Evolutionary conservation across 108 stramenopile species (phyloP).

Genomic region (Bacterosira constricta): DNA sequence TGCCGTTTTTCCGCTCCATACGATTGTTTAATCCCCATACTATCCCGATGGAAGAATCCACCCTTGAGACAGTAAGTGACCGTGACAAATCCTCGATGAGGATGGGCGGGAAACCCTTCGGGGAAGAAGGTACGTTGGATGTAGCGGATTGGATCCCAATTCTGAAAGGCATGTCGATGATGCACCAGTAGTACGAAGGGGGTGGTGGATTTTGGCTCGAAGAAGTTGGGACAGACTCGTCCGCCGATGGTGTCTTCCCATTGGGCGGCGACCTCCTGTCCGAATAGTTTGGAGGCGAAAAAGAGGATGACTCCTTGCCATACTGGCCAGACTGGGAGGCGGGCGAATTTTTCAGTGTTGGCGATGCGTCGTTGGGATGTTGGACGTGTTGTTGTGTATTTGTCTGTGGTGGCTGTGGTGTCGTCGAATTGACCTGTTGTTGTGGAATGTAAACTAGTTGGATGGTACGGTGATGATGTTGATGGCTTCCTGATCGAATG

Average conservation of each 20-base stretch:
- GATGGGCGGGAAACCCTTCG: slow-evolving; percentile 89
- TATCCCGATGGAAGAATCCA: slow-evolving; percentile 86
- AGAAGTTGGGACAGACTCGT: slow-evolving; percentile 83
- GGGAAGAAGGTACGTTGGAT: slow-evolving; percentile 68
- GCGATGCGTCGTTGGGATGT: slow-evolving; percentile 27
- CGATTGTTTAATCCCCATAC: slow-evolving; percentile 62
- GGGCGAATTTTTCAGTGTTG: slow-evolving; percentile 58
- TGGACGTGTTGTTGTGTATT: too few species aligned
- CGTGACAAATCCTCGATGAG: slow-evolving; percentile 87
- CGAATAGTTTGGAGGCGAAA: slow-evolving; percentile 56
- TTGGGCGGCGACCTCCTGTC: slow-evolving; percentile 49
- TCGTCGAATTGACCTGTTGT: not conserved
- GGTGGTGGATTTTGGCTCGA: slow-evolving; percentile 47
- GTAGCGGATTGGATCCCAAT: slow-evolving; percentile 71
- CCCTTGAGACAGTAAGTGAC: slow-evolving; percentile 80
- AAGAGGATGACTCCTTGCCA: slow-evolving; percentile 74
- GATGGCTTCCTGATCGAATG: not conserved
- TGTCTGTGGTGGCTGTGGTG: not conserved
- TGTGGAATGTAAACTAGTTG: not conserved
- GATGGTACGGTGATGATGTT: not conserved
- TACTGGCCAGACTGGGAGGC: slow-evolving; percentile 84
- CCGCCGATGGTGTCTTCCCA: slow-evolving; percentile 68
- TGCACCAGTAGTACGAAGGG: slow-evolving; percentile 88
- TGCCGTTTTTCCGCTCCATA: slow-evolving; percentile 69
- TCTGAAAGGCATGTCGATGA: slow-evolving; percentile 78